phyloP scores from a whole-genome alignment of 108 stramenopile species.

The Nitzschia putrida region DNA sequence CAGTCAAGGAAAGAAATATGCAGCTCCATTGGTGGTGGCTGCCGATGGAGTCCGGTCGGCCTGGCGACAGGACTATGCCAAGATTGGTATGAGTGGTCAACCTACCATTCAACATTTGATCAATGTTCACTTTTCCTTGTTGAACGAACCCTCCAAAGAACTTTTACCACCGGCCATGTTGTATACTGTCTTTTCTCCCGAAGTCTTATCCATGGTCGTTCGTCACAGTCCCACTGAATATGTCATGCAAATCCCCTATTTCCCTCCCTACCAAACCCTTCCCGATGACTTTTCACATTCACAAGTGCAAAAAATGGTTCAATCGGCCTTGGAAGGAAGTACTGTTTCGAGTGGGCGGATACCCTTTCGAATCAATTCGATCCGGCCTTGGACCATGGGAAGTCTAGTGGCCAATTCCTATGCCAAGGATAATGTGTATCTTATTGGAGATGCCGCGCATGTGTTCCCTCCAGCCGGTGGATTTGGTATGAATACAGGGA shows the following conservation, averaged over 20 bases:
- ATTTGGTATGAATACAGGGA: constrained; percentile 96
- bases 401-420: constrained; percentile 72
- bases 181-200: constrained; percentile 86
- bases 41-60: constrained; percentile 86
- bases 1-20: constrained; percentile 17
- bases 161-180: constrained; percentile 79
- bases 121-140: constrained; percentile 80
- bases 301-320: constrained; percentile 55
- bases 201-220: constrained; percentile 88
- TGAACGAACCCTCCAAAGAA: neutral
- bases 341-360: neutral
- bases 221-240: constrained; percentile 89
- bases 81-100: constrained; percentile 59
- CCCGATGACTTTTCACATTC: constrained; percentile 57
- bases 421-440: constrained; percentile 42
- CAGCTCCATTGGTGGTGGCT: constrained; percentile 57
- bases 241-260: constrained; percentile 93
- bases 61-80: constrained; percentile 44
- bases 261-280: constrained; percentile 86
- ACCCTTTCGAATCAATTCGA: constrained; percentile 66
- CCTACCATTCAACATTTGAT: constrained; percentile 72
- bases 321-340: constrained; percentile 49
- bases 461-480: constrained; percentile 95
- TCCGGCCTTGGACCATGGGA: constrained; percentile 92
- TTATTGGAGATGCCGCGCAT: constrained; percentile 94